Evolutionary conservation across 345 rosid genomes (phyloP).

Genomic region (Euphorbia tirucalli): DNA sequence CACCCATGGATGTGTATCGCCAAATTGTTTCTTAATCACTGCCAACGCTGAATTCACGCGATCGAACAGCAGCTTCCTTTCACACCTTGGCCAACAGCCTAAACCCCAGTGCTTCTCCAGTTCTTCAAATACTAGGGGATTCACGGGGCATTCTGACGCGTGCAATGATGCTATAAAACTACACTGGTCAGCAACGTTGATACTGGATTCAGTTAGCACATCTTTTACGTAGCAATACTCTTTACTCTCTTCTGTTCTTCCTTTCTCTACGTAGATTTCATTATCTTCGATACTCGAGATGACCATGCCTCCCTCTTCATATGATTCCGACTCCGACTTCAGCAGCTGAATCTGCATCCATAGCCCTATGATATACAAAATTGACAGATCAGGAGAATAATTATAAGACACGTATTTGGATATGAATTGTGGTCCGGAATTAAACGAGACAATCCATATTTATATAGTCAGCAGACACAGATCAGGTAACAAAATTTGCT

Average conservation of each 20-base stretch:
- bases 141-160: constrained; percentile 55
- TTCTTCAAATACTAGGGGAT: constrained; percentile 58
- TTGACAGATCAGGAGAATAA: no score
- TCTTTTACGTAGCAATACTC: constrained; percentile 51
- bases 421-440: not conserved
- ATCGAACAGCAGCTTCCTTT: constrained; percentile 69
- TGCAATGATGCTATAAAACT: constrained; percentile 47
- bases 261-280: constrained; percentile 39
- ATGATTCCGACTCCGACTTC: constrained; percentile 67
- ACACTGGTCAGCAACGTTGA: constrained; percentile 39
- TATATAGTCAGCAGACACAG: not conserved
- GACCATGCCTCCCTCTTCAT: constrained; percentile 57
- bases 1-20: constrained; percentile 62
- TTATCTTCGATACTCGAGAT: constrained; percentile 69
- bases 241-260: constrained; percentile 46
- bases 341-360: constrained; percentile 91
- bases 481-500: not conserved
- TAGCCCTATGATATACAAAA: constrained; percentile 52
- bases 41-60: constrained; percentile 52
- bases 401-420: not conserved
- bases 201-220: constrained; percentile 49
- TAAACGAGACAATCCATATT: not conserved
- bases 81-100: constrained; percentile 47
- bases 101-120: constrained; percentile 55
- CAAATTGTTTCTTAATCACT: constrained; percentile 44